phyloP scores from a whole-genome alignment of 306 rosid genomes.

The Gillenia trifoliata region DNA sequence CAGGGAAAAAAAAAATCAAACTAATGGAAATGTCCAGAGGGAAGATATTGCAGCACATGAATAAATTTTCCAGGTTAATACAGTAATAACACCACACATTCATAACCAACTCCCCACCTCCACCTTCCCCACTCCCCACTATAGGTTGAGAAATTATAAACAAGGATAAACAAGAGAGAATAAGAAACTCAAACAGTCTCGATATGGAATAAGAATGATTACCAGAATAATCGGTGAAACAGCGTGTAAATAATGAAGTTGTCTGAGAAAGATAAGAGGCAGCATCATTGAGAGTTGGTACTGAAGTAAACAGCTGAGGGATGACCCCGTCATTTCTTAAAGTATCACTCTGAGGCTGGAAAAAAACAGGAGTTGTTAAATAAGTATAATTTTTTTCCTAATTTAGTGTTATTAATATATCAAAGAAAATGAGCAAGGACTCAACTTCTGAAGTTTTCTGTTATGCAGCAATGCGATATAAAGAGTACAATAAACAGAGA shows the following conservation, averaged over 20 bases:
- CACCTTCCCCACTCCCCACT: not conserved
- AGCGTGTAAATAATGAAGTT: slow-evolving; percentile 69
- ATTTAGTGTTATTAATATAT: not conserved
- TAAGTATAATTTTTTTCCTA: not conserved
- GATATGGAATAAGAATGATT: slow-evolving; percentile 18
- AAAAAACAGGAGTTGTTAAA: slow-evolving; percentile 9
- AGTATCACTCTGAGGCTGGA: slow-evolving; percentile 42
- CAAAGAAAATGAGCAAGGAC: not conserved
- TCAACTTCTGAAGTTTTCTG: not conserved
- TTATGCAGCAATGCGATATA: not conserved
- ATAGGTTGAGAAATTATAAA: not conserved
- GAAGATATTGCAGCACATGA: not conserved
- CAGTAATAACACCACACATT: not conserved
- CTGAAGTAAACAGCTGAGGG: slow-evolving; percentile 77
- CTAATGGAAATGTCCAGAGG: not conserved
- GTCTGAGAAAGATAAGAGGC: slow-evolving; percentile 87
- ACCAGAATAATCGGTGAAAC: slow-evolving; percentile 87
- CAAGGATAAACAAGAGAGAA: slow-evolving; percentile 6
- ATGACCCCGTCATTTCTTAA: slow-evolving; percentile 50
- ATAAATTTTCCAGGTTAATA: not conserved
- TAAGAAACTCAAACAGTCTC: not conserved
- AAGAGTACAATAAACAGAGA: not conserved
- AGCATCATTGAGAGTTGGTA: slow-evolving; percentile 82
- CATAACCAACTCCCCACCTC: not conserved
- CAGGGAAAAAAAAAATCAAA: not conserved